Evolutionary conservation across 352 stramenopile species (phyloP).

Genomic region (Globisporangium parvum): DNA sequence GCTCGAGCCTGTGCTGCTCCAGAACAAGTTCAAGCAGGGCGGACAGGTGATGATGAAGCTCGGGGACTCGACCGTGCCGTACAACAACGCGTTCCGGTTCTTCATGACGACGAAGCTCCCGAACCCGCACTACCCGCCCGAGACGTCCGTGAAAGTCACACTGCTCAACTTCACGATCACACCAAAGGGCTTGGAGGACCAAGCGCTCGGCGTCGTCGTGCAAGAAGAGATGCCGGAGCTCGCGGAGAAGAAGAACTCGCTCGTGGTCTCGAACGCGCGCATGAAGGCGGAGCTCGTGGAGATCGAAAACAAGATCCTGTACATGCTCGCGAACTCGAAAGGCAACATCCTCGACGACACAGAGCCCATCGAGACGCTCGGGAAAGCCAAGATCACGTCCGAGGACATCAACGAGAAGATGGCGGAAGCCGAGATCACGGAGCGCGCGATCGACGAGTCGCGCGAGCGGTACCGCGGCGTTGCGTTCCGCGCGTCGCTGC

Average conservation of each 20-base stretch:
- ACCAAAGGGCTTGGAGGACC: slow-evolving; percentile 85
- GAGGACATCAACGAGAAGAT: slow-evolving; percentile 93
- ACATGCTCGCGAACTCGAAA: slow-evolving; percentile 91
- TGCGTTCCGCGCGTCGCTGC: slow-evolving; percentile 82
- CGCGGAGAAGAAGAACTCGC: slow-evolving; percentile 91
- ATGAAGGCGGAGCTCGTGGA: slow-evolving; percentile 92
- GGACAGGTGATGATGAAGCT: slow-evolving; percentile 92
- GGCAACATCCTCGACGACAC: slow-evolving; percentile 92
- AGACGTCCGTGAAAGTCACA: slow-evolving; percentile 91
- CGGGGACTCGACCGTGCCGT: slow-evolving; percentile 88
- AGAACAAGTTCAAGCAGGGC: slow-evolving; percentile 92
- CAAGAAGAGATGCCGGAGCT: slow-evolving; percentile 92
- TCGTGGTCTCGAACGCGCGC: slow-evolving; percentile 87
- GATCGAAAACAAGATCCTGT: slow-evolving; percentile 93
- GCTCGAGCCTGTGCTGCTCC: slow-evolving; percentile 86
- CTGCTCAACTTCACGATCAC: slow-evolving; percentile 93
- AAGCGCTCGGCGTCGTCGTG: slow-evolving; percentile 89
- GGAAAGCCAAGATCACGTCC: slow-evolving; percentile 88
- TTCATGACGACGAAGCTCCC: slow-evolving; percentile 93
- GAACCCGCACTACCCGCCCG: slow-evolving; percentile 91
- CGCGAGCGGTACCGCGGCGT: slow-evolving; percentile 87
- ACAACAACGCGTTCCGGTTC: slow-evolving; percentile 88
- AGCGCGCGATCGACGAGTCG: slow-evolving; percentile 89
- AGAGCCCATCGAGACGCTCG: slow-evolving; percentile 90
- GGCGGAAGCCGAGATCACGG: slow-evolving; percentile 87